Evolutionary conservation across 2,329 filamentous ascomycete species (phyloP), one percentile per base, ranked within the genome.

Genomic region (Fusarium oxysporum): DNA sequence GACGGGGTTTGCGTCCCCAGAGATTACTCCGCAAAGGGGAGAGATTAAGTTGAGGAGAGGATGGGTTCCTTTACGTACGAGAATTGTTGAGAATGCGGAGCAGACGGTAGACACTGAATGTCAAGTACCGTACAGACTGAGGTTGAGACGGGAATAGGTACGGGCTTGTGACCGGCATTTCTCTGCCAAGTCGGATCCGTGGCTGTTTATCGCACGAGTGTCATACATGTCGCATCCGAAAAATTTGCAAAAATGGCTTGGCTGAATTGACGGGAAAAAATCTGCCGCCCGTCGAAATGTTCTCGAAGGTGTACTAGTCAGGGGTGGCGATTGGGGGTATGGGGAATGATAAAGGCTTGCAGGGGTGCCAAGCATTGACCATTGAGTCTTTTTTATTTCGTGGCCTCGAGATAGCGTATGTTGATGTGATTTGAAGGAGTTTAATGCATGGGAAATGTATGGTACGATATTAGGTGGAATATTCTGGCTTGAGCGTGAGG

Each of bases 41-140:
- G 55, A 72, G 70, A 72, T 72, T 73, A 70, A 30, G 70, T 72
- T 72, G 70, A 72, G 70, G 70, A 72, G 69, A 57, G 65, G 40
- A 61, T 51, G 64, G 54, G 30, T 21, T 40, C 60, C 25, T 58
- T 72, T 72, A 72, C 70, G 70, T 72, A 72, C 65, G 25, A 45
- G 30, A 72, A 70, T 44, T 25, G 14, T 6, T 10, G 28, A 65
- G 53, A 72, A 73, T 72, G 70, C 70, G 70, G 70, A 72, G 69
- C 62, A 48, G 45, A 11, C 19, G 45, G 45, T 16, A 48, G 23
- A 11, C 21, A 1, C 14, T 30, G 45, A 30, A 28, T 28, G 28
- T 28, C 28, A 28, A 28, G 28, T 28, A 28, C 28, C 28, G 28
- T 28, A 28, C 7, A 28, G 28, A 1, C 10, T 30, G 45, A 30